These are phyloP conservation scores for Glutinoglossum americanum DNA, from an alignment of 495 filamentous ascomycete species.

Conservation along the genomic window DNA sequence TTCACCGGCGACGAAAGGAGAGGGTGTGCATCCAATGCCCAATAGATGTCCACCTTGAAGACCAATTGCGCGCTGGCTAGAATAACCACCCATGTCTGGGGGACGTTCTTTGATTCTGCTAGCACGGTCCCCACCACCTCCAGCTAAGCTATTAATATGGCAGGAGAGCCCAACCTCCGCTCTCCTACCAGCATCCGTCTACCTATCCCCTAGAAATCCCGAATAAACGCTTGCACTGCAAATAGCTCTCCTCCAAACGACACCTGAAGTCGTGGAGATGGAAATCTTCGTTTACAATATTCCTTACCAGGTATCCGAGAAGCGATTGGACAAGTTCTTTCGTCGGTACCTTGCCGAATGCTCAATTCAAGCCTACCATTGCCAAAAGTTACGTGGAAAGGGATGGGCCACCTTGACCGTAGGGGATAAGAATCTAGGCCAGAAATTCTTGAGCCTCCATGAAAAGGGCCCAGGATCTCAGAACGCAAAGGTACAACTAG, in stretches of 20 bases:
- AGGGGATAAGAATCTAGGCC: constrained; percentile 12
- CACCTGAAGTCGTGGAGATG: constrained; percentile 12
- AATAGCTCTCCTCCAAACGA: background rate
- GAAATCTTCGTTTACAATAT: constrained; percentile 23
- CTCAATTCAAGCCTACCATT: constrained; percentile 15
- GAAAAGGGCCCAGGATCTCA: constrained; percentile 10
- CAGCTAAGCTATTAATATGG: too few species aligned
- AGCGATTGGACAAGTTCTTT: constrained; percentile 18
- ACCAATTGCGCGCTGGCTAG: background rate
- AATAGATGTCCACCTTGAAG: too few species aligned
- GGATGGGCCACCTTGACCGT: constrained; percentile 19
- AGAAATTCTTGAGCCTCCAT: constrained; percentile 17
- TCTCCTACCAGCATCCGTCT: too few species aligned
- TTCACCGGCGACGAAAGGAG: background rate
- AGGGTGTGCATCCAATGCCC: background rate
- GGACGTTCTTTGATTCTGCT: background rate
- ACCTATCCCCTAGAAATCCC: too few species aligned
- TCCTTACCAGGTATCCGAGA: constrained; percentile 15
- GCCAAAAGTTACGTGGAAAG: constrained; percentile 17
- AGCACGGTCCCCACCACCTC: background rate
- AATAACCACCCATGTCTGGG: background rate
- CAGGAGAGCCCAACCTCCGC: too few species aligned
- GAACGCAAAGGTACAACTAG: constrained; percentile 14
- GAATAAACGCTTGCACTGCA: background rate
- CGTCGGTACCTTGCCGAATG: constrained; percentile 14